Conservation (phyloP, 768 basidiomycete species). For the Lentinula edodes region DNA sequence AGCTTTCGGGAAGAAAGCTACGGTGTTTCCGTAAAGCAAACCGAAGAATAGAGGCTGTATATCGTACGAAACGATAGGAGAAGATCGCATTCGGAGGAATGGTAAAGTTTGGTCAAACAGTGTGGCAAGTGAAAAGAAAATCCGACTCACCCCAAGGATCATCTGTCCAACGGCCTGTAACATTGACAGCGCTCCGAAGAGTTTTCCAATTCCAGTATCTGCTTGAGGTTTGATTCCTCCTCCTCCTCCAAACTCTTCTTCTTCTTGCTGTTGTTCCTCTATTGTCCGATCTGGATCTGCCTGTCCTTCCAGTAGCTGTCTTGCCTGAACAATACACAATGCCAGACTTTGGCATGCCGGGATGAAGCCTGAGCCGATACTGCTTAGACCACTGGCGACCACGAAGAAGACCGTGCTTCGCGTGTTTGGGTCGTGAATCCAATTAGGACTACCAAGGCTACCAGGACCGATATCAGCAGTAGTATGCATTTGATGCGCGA, state of each 20-base stretch:
- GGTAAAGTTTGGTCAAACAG: no score
- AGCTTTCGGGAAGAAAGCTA: slow-evolving; percentile 62
- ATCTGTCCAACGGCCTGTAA: slow-evolving; percentile 66
- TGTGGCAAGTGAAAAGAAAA: slow-evolving; percentile 1
- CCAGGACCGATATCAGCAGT: neutral
- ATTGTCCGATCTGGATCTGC: slow-evolving; percentile 12
- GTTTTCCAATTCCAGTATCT: slow-evolving; percentile 38
- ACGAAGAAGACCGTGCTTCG: slow-evolving; percentile 52
- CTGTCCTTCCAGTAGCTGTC: slow-evolving; percentile 26
- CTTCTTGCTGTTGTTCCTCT: slow-evolving; percentile 12
- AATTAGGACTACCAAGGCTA: neutral
- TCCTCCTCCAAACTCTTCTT: slow-evolving; percentile 11
- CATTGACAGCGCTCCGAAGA: slow-evolving; percentile 71
- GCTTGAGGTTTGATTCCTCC: slow-evolving; percentile 5
- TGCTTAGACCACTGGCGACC: slow-evolving; percentile 49
- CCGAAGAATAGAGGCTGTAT: slow-evolving; percentile 69
- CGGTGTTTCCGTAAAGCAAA: slow-evolving; percentile 62
- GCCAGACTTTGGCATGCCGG: slow-evolving; percentile 74
- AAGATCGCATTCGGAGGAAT: no score
- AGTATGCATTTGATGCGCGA: slow-evolving; percentile 16
- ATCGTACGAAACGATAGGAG: neutral
- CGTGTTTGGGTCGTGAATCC: neutral
- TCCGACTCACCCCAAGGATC: slow-evolving; percentile 45
- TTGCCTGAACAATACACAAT: slow-evolving; percentile 51
- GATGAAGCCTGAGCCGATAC: slow-evolving; percentile 59